phyloP scores from a whole-genome alignment of 2,329 filamentous ascomycete genomes.

The Scleromitrula shiraiana region DNA sequence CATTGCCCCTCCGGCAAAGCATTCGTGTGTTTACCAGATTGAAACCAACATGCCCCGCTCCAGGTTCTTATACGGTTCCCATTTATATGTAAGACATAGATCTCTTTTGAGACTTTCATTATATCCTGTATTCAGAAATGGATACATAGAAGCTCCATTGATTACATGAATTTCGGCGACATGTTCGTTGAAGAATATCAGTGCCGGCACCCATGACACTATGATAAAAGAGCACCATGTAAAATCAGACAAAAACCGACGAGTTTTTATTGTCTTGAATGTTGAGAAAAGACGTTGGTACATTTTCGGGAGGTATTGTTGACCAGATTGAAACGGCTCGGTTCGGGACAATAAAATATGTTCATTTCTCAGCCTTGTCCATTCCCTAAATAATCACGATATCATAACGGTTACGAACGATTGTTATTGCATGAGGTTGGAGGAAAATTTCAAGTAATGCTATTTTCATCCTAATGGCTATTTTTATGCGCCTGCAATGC shows the following conservation, averaged over 20 bases:
- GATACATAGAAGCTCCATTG: constrained; percentile 65
- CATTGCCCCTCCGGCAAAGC: not conserved
- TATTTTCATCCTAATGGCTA: constrained; percentile 1
- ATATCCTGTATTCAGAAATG: constrained; percentile 62
- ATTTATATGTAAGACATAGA: constrained; percentile 51
- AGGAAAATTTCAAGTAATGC: too few relatives aligned
- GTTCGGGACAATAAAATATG: not conserved
- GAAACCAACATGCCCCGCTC: constrained; percentile 68
- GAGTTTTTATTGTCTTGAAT: constrained; percentile 11
- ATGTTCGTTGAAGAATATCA: constrained; percentile 53
- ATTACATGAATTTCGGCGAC: constrained; percentile 52
- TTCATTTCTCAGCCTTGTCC: not conserved
- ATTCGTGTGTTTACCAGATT: constrained; percentile 44
- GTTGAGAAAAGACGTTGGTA: constrained; percentile 15
- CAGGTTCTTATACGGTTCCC: constrained; percentile 48
- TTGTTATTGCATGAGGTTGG: too few relatives aligned
- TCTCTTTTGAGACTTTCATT: constrained; percentile 48
- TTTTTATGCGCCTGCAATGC: constrained; percentile 28
- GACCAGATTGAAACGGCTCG: not conserved
- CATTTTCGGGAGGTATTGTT: not conserved
- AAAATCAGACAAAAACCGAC: constrained; percentile 26
- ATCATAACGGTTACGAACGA: too few relatives aligned
- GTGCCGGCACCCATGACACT: constrained; percentile 53
- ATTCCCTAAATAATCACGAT: not conserved
- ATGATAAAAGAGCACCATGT: constrained; percentile 43